These are phyloP conservation scores for Aspergillus felis DNA, from an alignment of 2,329 filamentous ascomycete genomes.

Conservation along the genomic window DNA sequence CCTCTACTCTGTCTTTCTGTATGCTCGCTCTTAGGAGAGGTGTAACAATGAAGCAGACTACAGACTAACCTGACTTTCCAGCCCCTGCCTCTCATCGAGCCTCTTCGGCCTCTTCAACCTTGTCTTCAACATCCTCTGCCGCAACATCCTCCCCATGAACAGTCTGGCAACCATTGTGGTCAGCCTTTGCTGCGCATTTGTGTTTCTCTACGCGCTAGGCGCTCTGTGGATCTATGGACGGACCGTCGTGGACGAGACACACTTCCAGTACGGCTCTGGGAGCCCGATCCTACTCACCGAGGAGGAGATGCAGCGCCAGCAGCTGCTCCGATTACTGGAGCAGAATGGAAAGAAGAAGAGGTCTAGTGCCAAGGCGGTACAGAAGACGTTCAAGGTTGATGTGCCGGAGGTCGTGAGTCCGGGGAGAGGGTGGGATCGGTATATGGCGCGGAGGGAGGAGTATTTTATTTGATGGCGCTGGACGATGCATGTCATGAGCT, in stretches of 20 bases:
- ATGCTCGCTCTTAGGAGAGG: conserved; percentile 4
- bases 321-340: conserved; percentile 34
- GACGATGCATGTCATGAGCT: neutral
- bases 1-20: conserved; percentile 31
- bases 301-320: conserved; percentile 39
- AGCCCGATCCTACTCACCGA: conserved; percentile 24
- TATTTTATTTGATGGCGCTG: neutral
- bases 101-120: conserved; percentile 32
- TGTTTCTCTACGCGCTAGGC: conserved; percentile 24
- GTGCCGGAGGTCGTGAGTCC: conserved; percentile 19
- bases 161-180: conserved; percentile 24
- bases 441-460: conserved; percentile 10
- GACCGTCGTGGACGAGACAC: conserved; percentile 8
- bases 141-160: conserved; percentile 23
- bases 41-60: neutral
- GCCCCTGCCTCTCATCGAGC: conserved; percentile 24
- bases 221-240: conserved; percentile 24
- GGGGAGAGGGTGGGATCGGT: conserved; percentile 19
- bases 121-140: conserved; percentile 29
- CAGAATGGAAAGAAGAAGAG: conserved; percentile 22
- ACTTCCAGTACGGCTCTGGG: conserved; percentile 4
- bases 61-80: conserved; percentile 6
- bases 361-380: conserved; percentile 13
- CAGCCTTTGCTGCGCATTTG: conserved; percentile 25
- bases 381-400: conserved; percentile 27